Conservation (phyloP, 108 stramenopile genomes). For the Conticribra weissflogii region DNA sequence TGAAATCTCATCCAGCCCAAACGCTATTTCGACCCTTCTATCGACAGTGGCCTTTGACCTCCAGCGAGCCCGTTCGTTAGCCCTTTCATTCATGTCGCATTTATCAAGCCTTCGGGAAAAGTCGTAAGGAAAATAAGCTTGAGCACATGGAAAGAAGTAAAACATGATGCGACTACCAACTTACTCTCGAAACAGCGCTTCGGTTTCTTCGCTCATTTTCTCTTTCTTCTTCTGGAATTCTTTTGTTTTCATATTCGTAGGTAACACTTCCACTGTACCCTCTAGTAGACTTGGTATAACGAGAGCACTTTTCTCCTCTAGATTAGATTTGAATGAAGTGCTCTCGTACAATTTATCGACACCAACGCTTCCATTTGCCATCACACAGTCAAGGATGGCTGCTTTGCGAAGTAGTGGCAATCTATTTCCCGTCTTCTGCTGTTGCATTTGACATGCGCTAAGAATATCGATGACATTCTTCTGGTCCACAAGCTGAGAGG, state of each 20-base stretch:
- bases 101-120: conserved; percentile 26
- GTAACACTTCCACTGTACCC: conserved; percentile 62
- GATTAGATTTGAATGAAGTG: conserved; percentile 51
- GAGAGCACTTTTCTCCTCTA: conserved; percentile 50
- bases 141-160: background rate
- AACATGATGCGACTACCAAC: background rate
- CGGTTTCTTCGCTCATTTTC: conserved; percentile 26
- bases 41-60: conserved; percentile 20
- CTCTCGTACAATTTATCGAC: conserved; percentile 52
- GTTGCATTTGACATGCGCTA: conserved; percentile 57
- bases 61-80: conserved; percentile 27
- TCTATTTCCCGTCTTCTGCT: conserved; percentile 63
- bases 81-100: conserved; percentile 30
- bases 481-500: conserved; percentile 59
- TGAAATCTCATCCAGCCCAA: conserved; percentile 22
- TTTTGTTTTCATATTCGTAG: conserved; percentile 33
- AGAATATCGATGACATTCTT: conserved; percentile 75
- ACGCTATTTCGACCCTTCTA: conserved; percentile 32
- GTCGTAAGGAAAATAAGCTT: too few relatives aligned
- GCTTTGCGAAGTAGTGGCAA: conserved; percentile 72
- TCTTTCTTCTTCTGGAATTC: conserved; percentile 44
- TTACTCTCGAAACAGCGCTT: conserved; percentile 18
- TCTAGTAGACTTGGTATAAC: conserved; percentile 69
- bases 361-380: conserved; percentile 53
- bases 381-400: conserved; percentile 66